phyloP scores from a whole-genome alignment of 768 basidiomycete species.

The Dentipellis sp. region DNA sequence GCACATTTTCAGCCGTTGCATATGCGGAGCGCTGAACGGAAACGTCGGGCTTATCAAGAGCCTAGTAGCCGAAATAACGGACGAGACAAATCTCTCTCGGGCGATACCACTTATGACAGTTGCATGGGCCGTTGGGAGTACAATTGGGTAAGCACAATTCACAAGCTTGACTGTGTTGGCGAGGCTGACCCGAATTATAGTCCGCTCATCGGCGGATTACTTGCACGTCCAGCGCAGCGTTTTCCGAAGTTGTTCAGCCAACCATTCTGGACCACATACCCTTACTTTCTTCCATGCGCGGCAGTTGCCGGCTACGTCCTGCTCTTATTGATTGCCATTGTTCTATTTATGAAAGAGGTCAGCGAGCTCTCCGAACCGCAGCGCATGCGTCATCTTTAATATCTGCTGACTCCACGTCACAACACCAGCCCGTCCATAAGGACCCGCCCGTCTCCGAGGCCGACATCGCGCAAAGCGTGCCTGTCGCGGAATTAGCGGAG shows the following conservation, averaged over 20 bases:
- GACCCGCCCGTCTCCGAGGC: too few species aligned
- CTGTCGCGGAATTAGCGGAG: not conserved
- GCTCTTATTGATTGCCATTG: slow-evolving; percentile 17
- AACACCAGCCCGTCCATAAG: not conserved
- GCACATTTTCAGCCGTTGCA: slow-evolving; percentile 30
- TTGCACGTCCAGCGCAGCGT: slow-evolving; percentile 24
- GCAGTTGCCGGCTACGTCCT: slow-evolving; percentile 20
- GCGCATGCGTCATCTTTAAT: not conserved
- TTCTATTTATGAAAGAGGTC: slow-evolving; percentile 24
- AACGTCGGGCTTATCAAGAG: slow-evolving; percentile 59
- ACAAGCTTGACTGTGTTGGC: not conserved
- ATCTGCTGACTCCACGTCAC: not conserved
- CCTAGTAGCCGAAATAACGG: slow-evolving; percentile 58
- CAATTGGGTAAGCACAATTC: slow-evolving; percentile 5
- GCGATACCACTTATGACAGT: slow-evolving; percentile 27
- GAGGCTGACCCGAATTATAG: slow-evolving; percentile 8
- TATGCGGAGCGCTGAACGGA: slow-evolving; percentile 23
- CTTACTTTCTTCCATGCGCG: slow-evolving; percentile 30
- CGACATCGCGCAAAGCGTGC: not conserved
- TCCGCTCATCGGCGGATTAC: slow-evolving; percentile 24
- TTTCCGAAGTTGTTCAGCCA: slow-evolving; percentile 19
- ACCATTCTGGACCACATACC: slow-evolving; percentile 23
- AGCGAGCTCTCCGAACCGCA: not conserved
- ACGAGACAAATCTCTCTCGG: slow-evolving; percentile 44
- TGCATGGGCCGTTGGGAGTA: slow-evolving; percentile 6